Conservation (phyloP, 2,329 filamentous ascomycete genomes). For the Hypoxylon sp. region DNA sequence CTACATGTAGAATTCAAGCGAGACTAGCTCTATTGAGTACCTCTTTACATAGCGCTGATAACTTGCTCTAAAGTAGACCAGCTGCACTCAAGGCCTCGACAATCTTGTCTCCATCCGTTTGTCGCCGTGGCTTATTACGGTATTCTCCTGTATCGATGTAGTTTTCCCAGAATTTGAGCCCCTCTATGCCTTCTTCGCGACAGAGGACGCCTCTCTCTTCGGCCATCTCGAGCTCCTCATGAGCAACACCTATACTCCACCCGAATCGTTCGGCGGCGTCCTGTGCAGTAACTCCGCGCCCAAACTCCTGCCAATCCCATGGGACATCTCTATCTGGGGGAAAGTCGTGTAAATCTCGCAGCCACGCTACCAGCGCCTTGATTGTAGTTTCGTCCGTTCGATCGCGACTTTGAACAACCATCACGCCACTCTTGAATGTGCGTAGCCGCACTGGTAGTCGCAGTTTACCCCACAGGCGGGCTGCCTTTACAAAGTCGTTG, state of each 20-base stretch:
- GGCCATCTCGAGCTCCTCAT: slow-evolving; percentile 96
- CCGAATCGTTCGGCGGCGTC: slow-evolving; percentile 91
- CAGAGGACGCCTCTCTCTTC: slow-evolving; percentile 91
- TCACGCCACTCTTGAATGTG: slow-evolving; percentile 92
- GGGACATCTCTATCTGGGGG: slow-evolving; percentile 74
- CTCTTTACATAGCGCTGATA: slow-evolving; percentile 9
- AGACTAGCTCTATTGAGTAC: slow-evolving; percentile 1
- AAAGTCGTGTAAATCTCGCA: slow-evolving; percentile 78
- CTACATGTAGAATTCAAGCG: slow-evolving; percentile 1
- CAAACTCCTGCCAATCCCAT: slow-evolving; percentile 85
- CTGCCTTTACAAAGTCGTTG: slow-evolving; percentile 90
- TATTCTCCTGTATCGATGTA: slow-evolving; percentile 67
- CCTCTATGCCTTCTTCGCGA: slow-evolving; percentile 92
- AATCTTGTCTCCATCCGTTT: slow-evolving; percentile 60
- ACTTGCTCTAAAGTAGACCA: slow-evolving; percentile 43
- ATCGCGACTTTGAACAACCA: slow-evolving; percentile 91
- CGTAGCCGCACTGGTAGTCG: slow-evolving; percentile 88
- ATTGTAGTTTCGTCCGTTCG: slow-evolving; percentile 93
- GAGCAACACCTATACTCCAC: slow-evolving; percentile 97
- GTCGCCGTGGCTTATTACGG: slow-evolving; percentile 51
- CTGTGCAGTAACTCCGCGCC: slow-evolving; percentile 88
- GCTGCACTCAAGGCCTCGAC: slow-evolving; percentile 59
- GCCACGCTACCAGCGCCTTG: slow-evolving; percentile 80
- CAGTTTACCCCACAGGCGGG: slow-evolving; percentile 87
- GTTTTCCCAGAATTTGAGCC: slow-evolving; percentile 94